Base-by-base conservation (phyloP, 805 yeast genomes). In the Blastobotrys peoriensis region DNA sequence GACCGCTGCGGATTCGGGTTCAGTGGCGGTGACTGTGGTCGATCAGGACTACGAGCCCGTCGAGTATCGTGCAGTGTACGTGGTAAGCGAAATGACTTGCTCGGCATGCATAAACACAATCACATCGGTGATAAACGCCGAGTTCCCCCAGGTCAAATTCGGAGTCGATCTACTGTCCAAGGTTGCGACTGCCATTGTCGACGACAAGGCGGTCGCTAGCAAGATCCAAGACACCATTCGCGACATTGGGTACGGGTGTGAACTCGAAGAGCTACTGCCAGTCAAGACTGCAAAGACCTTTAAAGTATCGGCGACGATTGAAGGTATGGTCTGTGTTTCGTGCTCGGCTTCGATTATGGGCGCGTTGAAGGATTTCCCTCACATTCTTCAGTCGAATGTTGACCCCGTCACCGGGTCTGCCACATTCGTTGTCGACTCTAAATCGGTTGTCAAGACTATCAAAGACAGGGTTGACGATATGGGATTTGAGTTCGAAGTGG, bases 251-350 rank as follows among this genome's bases (percentile, higher is more conserved):
- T 69, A 69, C 52, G 71, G 70, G 5, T 74, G 80, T 35, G 71
- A 67, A 16, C 62, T 82, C 10, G 57, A 78, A 4, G 86, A 82
- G 51, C 66, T 82, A 5, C 57, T 79, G 18, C 88, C 86, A 1
- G 71, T 80, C 2, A 71, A 71, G 25, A 65, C 74, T 27, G 41
- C 54, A 3, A 73, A 70, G 44, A 47, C 61, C 20, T 23, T 17
- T 9, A 73, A 72, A 52, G 74, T 81, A 5, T 65, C 70, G 8
- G 87, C 86, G 0, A 63, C 78, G 0, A 76, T 84, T 36, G 84
- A 82, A 8, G 91, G 89, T 3, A 82, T 83, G 60, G 78, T 87
- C 0, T 84, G 91, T 63, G 79, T 84, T 5, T 77, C 86, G 0
- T 81, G 93, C 61, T 78, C 78, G 1, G 70, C 70, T 34, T 67